Evolutionary conservation across 208 protist genomes (phyloP), one percentile per base, ranked within the genome.

Genomic region (Trypanosoma brucei): DNA sequence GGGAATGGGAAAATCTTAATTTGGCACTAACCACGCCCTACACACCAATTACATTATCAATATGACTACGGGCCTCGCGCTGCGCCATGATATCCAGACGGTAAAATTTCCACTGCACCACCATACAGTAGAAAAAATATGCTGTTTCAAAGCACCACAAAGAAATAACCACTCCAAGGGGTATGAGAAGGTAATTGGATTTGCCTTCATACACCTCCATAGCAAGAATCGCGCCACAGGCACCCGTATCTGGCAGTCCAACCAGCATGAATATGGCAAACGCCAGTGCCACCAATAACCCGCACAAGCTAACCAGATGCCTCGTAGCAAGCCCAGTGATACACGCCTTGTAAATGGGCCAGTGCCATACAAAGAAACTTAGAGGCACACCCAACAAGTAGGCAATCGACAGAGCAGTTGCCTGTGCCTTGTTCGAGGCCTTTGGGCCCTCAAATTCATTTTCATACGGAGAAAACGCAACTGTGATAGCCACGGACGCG

Each of bases 351-450:
- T 88, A 92, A 8, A 92, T 53, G 0, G 65, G 61, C 79, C 81
- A 92, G 67, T 88, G 87, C 78, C 81, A 92, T 22, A 79, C 46
- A 38, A 92, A 54, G 62, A 92, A 92, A 50, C 67, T 64, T n/a
- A 88, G 60, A 8, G 85, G 85, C 22, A 81, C 74, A 22, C 85
- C 85, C 31, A 84, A 14, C 22, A 92, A 53, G 36, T 88, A 87
- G 0, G 86, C 55, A 42, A 76, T 53, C 3, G 85, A 67, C 14
- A 92, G 70, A 40, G 78, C 58, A 36, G 40, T 79, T 38, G 72
- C 86, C 50, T 67, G 55, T 9, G 62, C 59, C 45, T 68, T 71
- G 57, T 88, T 79, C 39, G 81, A 70, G 40, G 44, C 48, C 50
- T 65, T 6, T 46, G 42, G 8, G 42, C 42, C 49, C n/a, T 78